Base-by-base conservation (phyloP, 1,139 yeast genomes). In the Pichia sp. region DNA sequence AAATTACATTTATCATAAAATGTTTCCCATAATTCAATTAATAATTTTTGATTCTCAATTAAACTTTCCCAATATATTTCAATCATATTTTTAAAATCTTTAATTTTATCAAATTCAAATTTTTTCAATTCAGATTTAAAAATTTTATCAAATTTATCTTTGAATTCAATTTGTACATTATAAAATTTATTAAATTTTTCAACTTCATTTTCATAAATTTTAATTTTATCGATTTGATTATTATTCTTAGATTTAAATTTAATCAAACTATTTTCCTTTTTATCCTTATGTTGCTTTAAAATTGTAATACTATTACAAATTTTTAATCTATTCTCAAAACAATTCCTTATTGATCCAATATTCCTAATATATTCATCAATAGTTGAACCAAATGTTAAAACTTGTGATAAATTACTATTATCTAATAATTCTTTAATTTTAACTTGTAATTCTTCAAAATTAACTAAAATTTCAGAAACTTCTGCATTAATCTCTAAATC, bases 21-120 rank as follows among this genome's bases (percentile, higher is more conserved):
- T 0, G 96, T 84, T 63, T 91, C 97, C 94, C 96, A 91, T 25
- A 85, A 63, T 62, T 91, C 98, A 52, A 91, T 91, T 26, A 91
- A 79, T 60, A 88, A 96, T 64, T 91, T 93, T 60, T 91, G 98
- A 15, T 91, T 74, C 62, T 91, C 98, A 39, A 89, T 84, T 20
- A 94, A 78, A 45, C 93, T 78, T 61, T 93, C 98, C 56, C 94
- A 72, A 54, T 79, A 89, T 19, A 89, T 80, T 62, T 91, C 99
- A 44, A 91, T 86, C 48, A 89, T 76, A 55, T 85, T 84, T 55
- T 96, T 74, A 62, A 93, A 88, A 55, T 91, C 98, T 37, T 75
- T 79, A 37, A 88, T 74, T 55, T 82, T 84, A 43, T 81, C 93
- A 36, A 68, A 67, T 57, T 86, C 95, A 58, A 89, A 85, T 28